Conservation (phyloP, 2,329 filamentous ascomycete genomes). For the Neonectria hederae region DNA sequence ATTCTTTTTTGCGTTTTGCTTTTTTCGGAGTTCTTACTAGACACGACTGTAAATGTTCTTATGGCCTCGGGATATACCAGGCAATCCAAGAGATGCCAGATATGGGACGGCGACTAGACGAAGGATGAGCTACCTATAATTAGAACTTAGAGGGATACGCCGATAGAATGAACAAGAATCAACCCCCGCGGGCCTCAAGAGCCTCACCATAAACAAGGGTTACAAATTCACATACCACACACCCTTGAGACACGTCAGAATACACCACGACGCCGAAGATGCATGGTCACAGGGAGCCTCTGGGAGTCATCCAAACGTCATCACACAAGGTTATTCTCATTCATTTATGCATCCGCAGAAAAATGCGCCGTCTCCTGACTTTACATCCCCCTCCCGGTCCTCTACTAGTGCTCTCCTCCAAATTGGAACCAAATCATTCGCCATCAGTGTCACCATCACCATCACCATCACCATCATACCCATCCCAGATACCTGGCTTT, state of each 20-base stretch:
- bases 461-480: conserved; percentile 6
- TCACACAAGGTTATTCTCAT: conserved; percentile 37
- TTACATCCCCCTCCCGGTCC: background rate
- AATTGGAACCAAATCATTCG: conserved; percentile 19
- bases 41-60: conserved; percentile 8
- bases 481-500: background rate
- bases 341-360: conserved; percentile 38
- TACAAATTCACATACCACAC: background rate
- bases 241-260: background rate
- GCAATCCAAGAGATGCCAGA: background rate
- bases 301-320: conserved; percentile 1
- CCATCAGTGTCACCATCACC: conserved; percentile 4
- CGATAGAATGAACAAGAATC: background rate
- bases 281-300: background rate
- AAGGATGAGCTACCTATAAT: background rate
- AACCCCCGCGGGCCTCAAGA: background rate
- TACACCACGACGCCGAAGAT: background rate
- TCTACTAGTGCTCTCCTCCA: conserved; percentile 7
- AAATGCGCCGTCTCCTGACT: conserved; percentile 22
- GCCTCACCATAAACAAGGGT: background rate
- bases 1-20: background rate
- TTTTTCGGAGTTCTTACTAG: background rate
- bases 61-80: background rate
- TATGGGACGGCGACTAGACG: background rate
- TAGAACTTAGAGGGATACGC: background rate